These are phyloP conservation scores for Lepidium africanum DNA, from an alignment of 345 rosid genomes.

Conservation along the genomic window DNA sequence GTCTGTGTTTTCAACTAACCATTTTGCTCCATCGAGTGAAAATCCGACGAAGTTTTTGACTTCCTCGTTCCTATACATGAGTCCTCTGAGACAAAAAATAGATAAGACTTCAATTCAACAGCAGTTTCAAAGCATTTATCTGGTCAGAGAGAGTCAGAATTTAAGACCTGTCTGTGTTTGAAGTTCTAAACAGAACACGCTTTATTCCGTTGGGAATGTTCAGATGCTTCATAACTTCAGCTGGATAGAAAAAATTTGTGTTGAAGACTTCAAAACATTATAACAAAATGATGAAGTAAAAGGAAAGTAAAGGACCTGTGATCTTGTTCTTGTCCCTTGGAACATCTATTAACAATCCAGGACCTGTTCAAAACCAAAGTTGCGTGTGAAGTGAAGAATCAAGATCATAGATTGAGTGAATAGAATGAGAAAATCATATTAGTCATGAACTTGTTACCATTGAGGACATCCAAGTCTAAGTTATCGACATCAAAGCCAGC, in stretches of 20 bases:
- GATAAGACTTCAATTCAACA: neutral
- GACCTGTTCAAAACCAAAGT: conserved; percentile 25
- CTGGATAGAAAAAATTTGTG: conserved; percentile 13
- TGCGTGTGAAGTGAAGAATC: neutral
- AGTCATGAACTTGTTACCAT: conserved; percentile 33
- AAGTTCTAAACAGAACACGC: conserved; percentile 77
- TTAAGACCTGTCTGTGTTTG: conserved; percentile 68
- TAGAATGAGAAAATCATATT: neutral
- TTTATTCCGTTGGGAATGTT: conserved; percentile 53
- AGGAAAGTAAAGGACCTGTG: neutral
- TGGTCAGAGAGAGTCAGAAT: neutral
- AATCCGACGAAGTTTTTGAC: neutral
- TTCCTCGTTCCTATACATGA: neutral
- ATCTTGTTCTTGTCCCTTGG: conserved; percentile 44
- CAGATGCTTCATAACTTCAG: conserved; percentile 72
- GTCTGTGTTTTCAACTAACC: conserved; percentile 85
- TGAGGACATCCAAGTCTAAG: conserved; percentile 47
- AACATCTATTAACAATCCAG: conserved; percentile 50
- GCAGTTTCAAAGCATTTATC: neutral
- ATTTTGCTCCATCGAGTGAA: conserved; percentile 56
- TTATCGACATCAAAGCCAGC: neutral
- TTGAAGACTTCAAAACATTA: conserved; percentile 23
- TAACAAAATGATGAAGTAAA: neutral
- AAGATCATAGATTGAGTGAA: neutral
- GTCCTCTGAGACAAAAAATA: neutral